These are phyloP conservation scores for Houttuynia cordata DNA, from an alignment of 164 flowering plant genomes.

Conservation along the genomic window DNA sequence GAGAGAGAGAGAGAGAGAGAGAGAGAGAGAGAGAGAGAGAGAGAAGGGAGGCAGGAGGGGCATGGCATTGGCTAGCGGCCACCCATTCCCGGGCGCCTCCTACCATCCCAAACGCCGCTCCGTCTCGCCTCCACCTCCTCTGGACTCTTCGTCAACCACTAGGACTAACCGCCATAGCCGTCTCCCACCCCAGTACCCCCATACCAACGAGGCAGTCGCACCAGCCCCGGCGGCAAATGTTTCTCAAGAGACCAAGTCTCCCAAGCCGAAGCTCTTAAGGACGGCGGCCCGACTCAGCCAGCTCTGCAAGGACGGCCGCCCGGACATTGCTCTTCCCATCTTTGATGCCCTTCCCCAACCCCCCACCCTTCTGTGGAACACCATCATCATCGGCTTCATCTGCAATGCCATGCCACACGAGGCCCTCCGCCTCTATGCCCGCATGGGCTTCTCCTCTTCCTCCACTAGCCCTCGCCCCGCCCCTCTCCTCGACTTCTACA, in stretches of 20 bases:
- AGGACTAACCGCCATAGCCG: too few species aligned
- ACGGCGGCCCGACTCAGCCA: conserved; percentile 62
- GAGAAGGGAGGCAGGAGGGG: not conserved
- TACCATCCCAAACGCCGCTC: not conserved
- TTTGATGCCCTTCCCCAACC: conserved; percentile 71
- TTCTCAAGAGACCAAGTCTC: not conserved
- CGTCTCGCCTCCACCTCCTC: not conserved
- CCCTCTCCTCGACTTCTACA: conserved; percentile 44
- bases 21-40: not conserved
- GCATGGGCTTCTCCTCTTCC: conserved; percentile 24
- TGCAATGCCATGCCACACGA: conserved; percentile 67
- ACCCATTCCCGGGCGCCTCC: not conserved
- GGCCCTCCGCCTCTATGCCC: conserved; percentile 51
- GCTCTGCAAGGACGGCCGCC: conserved; percentile 61
- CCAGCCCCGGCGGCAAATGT: not conserved
- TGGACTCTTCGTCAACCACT: too few species aligned
- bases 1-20: not conserved
- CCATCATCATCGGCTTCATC: conserved; percentile 72
- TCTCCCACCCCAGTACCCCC: too few species aligned
- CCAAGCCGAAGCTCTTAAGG: conserved; percentile 15
- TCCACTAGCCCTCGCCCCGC: not conserved
- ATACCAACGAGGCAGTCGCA: not conserved
- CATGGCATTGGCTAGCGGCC: not conserved
- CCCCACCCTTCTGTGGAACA: conserved; percentile 74
- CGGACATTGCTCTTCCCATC: conserved; percentile 57